Percentiles rank a stretch among this genome's conserved stretches.
Evolutionary conservation across 1,139 yeast species (phyloP).

Genomic region (Maudiozyma humilis): DNA sequence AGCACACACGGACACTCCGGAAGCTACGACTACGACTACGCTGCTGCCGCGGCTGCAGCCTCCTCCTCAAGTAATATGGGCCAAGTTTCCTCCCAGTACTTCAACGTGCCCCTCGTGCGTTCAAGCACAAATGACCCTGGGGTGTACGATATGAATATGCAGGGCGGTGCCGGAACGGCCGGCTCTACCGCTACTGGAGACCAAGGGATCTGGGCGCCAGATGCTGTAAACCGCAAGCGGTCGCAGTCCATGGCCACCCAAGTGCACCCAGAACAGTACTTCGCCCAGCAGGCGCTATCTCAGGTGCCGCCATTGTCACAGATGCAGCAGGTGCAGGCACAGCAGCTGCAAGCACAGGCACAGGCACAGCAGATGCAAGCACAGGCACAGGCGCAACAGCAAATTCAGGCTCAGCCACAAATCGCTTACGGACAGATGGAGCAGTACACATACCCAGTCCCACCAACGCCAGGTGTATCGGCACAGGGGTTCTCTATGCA

Average conservation of each 20-base stretch:
- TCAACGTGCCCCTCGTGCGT: slow-evolving; percentile 4
- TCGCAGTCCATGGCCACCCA: slow-evolving; percentile 12
- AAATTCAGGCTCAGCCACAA: not conserved
- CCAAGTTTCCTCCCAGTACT: too few relatives aligned
- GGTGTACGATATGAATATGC: not conserved
- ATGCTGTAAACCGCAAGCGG: slow-evolving; percentile 8
- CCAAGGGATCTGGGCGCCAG: slow-evolving; percentile 4
- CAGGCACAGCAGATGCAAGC: not conserved
- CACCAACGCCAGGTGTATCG: too few relatives aligned
- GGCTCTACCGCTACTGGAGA: too few relatives aligned
- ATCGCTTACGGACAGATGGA: not conserved
- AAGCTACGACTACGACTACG: not conserved
- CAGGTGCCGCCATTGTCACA: not conserved
- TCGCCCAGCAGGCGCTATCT: not conserved
- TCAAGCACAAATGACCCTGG: not conserved
- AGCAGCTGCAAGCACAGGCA: not conserved
- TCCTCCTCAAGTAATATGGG: too few relatives aligned
- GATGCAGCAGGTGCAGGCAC: not conserved
- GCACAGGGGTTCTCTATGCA: too few relatives aligned
- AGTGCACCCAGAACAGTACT: slow-evolving; percentile 5
- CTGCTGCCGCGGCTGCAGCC: too few relatives aligned
- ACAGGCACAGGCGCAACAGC: not conserved
- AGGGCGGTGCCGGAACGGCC: too few relatives aligned
- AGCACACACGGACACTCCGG: not conserved
- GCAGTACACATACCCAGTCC: not conserved